These are phyloP conservation scores for Phlebopus sp. DNA, from an alignment of 1,284 basidiomycete species.

Conservation along the genomic window DNA sequence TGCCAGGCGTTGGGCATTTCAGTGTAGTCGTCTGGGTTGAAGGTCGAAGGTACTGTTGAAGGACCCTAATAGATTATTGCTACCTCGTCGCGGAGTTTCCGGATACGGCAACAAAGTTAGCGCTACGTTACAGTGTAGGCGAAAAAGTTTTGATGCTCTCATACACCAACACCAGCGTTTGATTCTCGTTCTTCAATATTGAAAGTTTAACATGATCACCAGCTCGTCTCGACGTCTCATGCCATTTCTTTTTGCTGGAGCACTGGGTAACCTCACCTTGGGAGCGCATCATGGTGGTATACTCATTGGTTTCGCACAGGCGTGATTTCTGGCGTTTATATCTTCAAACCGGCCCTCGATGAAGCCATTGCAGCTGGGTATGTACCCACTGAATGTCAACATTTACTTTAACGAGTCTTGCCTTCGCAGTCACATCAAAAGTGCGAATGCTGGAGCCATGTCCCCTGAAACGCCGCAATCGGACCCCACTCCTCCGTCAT, in stretches of 20 bases:
- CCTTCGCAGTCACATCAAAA: slow-evolving; percentile 13
- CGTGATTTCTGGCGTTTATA: slow-evolving; percentile 60
- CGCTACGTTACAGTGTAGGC: neutral
- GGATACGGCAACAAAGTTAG: slow-evolving; percentile 14
- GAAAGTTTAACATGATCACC: slow-evolving; percentile 14
- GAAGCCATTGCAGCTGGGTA: slow-evolving; percentile 13
- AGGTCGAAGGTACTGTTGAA: slow-evolving; percentile 2
- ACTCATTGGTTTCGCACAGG: slow-evolving; percentile 37
- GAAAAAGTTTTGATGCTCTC: neutral
- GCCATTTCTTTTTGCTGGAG: slow-evolving; percentile 27
- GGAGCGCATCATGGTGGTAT: neutral
- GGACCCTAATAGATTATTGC: neutral
- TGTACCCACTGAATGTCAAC: neutral
- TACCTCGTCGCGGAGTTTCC: slow-evolving; percentile 34
- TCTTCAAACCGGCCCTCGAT: slow-evolving; percentile 47
- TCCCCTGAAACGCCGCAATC: slow-evolving; percentile 1
- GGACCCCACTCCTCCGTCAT: neutral
- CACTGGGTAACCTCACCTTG: slow-evolving; percentile 23
- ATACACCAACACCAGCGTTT: neutral
- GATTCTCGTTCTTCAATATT: neutral
- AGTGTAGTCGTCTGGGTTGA: slow-evolving; percentile 6
- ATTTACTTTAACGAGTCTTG: slow-evolving; percentile 4
- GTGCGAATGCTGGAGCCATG: neutral
- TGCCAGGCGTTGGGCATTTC: slow-evolving; percentile 31
- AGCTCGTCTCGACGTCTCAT: slow-evolving; percentile 26